A percentile compares a stretch with the other conserved stretches of the same genome.
Evolutionary conservation across 1,284 basidiomycete species (phyloP).

Genomic region (Apiotrichum siamense): DNA sequence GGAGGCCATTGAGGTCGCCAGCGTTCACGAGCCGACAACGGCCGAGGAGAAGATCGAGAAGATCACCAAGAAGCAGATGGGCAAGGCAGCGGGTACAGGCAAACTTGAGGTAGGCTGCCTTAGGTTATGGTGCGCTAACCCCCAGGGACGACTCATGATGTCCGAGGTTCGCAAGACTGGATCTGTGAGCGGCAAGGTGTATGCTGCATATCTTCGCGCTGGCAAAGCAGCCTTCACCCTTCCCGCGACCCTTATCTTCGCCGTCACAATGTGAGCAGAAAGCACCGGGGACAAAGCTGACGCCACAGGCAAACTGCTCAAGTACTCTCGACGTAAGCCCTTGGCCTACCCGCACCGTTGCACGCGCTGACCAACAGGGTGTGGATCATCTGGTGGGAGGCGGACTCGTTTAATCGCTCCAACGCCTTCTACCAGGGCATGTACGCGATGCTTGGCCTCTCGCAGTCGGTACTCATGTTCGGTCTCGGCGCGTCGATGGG

Average conservation of each 20-base stretch:
- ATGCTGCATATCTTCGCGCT: constrained; percentile 61
- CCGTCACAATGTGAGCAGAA: constrained; percentile 51
- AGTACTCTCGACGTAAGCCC: constrained; percentile 39
- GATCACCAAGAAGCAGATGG: constrained; percentile 34
- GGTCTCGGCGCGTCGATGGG: constrained; percentile 56
- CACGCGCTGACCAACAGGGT: constrained; percentile 15
- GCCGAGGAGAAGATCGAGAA: constrained; percentile 9
- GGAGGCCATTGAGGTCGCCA: constrained; percentile 30
- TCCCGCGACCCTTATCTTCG: constrained; percentile 56
- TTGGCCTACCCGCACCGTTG: too few species aligned
- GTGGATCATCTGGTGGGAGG: constrained; percentile 68
- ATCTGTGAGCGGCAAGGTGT: constrained; percentile 59
- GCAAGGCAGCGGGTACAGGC: constrained; percentile 56
- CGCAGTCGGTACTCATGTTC: constrained; percentile 59
- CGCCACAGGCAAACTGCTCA: constrained; percentile 53
- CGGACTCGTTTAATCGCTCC: constrained; percentile 41
- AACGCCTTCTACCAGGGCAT: constrained; percentile 62
- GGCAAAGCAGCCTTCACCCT: constrained; percentile 57
- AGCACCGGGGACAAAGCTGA: not conserved
- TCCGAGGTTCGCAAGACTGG: constrained; percentile 55
- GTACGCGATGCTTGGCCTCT: constrained; percentile 59
- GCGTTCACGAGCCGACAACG: constrained; percentile 5
- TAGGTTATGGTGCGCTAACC: not conserved
- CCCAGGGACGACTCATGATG: constrained; percentile 43
- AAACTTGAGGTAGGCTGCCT: constrained; percentile 50